These are phyloP conservation scores for Komagataella pastoris DNA, from an alignment of 805 yeast genomes.

Conservation along the genomic window DNA sequence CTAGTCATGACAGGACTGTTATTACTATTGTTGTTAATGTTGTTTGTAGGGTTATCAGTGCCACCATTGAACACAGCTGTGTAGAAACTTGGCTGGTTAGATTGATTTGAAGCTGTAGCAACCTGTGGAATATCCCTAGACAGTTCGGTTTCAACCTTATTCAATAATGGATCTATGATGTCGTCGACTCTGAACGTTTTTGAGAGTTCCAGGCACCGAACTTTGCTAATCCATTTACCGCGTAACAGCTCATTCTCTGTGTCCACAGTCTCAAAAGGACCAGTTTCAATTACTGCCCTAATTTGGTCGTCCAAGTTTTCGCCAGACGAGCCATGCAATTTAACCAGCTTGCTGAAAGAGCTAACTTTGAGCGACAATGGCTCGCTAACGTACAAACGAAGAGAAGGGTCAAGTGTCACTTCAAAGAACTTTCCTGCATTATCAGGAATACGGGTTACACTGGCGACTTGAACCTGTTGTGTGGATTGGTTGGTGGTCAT, in stretches of 20 bases:
- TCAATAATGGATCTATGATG: not conserved
- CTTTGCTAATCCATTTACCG: not conserved
- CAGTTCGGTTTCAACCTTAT: not conserved
- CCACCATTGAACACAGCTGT: not conserved
- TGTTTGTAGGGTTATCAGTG: not conserved
- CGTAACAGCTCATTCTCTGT: not conserved
- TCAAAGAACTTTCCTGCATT: not conserved
- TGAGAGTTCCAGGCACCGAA: not conserved
- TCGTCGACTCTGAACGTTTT: not conserved
- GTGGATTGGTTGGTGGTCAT: not conserved
- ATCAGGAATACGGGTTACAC: not conserved
- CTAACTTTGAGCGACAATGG: not conserved
- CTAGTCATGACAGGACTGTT: conserved; percentile 3
- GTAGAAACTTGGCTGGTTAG: not conserved
- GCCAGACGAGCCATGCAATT: conserved; percentile 1
- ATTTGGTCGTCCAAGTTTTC: conserved; percentile 1
- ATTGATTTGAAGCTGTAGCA: not conserved
- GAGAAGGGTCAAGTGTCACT: not conserved
- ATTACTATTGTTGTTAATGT: not conserved
- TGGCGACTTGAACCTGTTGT: not conserved
- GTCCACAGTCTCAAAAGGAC: not conserved
- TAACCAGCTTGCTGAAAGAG: not conserved
- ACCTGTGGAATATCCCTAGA: not conserved
- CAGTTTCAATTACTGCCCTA: not conserved
- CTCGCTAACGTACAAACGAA: not conserved